These are phyloP conservation scores for Aspergillus biplanus DNA, from an alignment of 495 filamentous ascomycete species.

Conservation along the genomic window DNA sequence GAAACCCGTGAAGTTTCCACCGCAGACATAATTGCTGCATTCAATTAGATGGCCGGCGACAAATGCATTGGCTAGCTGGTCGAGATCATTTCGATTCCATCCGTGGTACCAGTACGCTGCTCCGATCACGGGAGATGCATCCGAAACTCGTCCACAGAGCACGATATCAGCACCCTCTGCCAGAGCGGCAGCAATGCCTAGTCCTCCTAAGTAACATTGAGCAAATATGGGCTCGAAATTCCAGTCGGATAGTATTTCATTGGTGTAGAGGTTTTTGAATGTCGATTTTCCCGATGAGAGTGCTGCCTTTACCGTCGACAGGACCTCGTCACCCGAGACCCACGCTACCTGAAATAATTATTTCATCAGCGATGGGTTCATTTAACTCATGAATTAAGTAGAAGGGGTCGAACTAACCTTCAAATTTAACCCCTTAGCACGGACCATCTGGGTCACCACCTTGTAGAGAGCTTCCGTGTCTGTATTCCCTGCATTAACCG, in stretches of 20 bases:
- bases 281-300: constrained; percentile 38
- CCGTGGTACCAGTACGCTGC: constrained; percentile 54
- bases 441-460: constrained; percentile 48
- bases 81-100: constrained; percentile 47
- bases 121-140: constrained; percentile 57
- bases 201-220: constrained; percentile 56
- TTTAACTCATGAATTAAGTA: not conserved
- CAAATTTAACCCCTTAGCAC: constrained; percentile 45
- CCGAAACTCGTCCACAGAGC: constrained; percentile 58
- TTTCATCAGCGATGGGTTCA: not conserved
- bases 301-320: constrained; percentile 44
- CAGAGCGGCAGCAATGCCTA: constrained; percentile 53
- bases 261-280: constrained; percentile 57
- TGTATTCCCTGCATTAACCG: constrained; percentile 60
- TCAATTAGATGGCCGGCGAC: constrained; percentile 61
- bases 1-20: constrained; percentile 63
- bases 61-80: constrained; percentile 55
- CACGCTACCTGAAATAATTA: constrained; percentile 42
- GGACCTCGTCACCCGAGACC: constrained; percentile 57
- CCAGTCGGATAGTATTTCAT: constrained; percentile 52
- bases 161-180: constrained; percentile 60
- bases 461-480: constrained; percentile 54
- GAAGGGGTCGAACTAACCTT: constrained; percentile 32
- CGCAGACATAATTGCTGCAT: constrained; percentile 58
- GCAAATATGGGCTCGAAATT: constrained; percentile 58